Base-by-base conservation (phyloP, 192 early-diverging fungal genomes). In the Rhizoclosmatium globosum region DNA sequence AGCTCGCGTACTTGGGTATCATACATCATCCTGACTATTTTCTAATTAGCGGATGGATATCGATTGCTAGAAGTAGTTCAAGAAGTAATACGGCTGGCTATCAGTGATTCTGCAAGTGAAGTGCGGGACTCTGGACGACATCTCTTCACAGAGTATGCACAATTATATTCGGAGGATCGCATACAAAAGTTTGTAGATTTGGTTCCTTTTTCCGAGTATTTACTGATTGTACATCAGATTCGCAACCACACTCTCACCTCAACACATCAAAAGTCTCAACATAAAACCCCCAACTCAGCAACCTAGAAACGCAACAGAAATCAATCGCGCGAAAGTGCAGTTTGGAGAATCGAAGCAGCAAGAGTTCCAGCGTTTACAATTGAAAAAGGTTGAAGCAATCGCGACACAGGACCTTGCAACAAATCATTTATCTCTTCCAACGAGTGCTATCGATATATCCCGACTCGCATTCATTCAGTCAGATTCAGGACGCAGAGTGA, bases 101-200 rank as follows among this genome's bases (percentile, higher is more conserved):
- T 74, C 6, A 19, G 13, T 17, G 72, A 74, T 47, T 74, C 72
- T 21, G 56, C 72, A 4, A 74, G 46, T 1, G 72, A 74, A 62
- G 72, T 74, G 4, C n/a, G 72, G n/a, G 72, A 74, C 11, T 56
- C 72, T 43, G 57, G 42, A 43, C 38, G 72, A 23, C 59, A 44
- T 19, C 56, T 62, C 17, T 74, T 74, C 62, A n/a, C 39, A 7
- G 72, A 44, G 9, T 74, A 74, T 39, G 56, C 57, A 39, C 31
- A 62, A 39, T 11, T 60, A 21, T 59, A 43, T 62, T 4, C 56
- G 41, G 31, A 31, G 31, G 31, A 31, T 31, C 31, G 31, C 0
- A 0, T 31, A 31, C 31, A 31, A 31, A 31, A 31, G 31, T 31
- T 31, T 31, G 31, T 31, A 31, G 0, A 31, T 31, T 31, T 0